Evolutionary conservation across 2,329 filamentous ascomycete species (phyloP).

Genomic region (Juglanconis sp.): DNA sequence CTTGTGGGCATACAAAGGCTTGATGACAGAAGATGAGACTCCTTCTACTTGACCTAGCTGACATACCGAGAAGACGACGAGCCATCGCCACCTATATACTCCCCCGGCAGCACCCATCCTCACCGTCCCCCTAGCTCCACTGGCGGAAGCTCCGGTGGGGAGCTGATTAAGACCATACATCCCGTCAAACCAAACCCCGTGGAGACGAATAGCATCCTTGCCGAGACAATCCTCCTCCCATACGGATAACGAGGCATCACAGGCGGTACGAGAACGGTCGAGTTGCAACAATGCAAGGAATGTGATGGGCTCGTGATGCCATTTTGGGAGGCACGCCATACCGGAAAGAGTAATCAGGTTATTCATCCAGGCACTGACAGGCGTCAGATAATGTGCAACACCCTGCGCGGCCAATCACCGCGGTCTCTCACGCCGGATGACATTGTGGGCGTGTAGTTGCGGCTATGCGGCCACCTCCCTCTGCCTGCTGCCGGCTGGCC

Average conservation of each 20-base stretch:
- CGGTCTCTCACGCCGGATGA: background rate
- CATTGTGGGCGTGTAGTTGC: background rate
- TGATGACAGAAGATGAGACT: background rate
- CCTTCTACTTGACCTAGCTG: background rate
- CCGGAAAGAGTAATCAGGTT: conserved; percentile 5
- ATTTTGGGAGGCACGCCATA: background rate
- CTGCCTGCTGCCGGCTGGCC: too few species aligned
- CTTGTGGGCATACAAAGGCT: background rate
- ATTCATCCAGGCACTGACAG: background rate
- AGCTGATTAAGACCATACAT: background rate
- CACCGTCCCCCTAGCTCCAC: background rate
- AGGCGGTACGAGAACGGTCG: background rate
- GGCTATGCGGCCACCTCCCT: background rate
- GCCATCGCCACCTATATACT: background rate
- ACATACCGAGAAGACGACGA: background rate
- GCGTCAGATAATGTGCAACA: background rate
- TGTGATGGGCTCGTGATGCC: background rate
- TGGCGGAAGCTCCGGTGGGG: background rate
- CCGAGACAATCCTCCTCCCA: background rate
- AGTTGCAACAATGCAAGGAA: background rate
- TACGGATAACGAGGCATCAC: background rate
- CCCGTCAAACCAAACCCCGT: background rate
- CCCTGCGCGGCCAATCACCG: background rate
- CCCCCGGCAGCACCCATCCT: background rate
- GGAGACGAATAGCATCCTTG: background rate